These are phyloP conservation scores for Podaxis sp. DNA, from an alignment of 768 basidiomycete species.

Conservation along the genomic window DNA sequence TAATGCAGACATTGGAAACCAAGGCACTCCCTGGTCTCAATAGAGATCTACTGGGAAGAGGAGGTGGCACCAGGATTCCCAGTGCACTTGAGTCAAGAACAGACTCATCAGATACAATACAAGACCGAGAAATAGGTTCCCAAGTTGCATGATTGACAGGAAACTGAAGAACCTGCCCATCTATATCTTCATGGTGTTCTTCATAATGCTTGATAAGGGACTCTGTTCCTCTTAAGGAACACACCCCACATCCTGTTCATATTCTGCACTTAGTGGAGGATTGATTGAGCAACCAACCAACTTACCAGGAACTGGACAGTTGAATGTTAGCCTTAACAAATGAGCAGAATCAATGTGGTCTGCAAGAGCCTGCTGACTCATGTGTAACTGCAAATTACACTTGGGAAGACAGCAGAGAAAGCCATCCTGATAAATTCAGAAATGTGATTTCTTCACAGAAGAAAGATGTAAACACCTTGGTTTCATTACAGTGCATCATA, in stretches of 20 bases:
- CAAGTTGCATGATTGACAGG: background rate
- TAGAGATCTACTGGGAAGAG: background rate
- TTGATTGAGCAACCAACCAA: background rate
- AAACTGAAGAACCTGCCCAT: background rate
- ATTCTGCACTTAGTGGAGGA: background rate
- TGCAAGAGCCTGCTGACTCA: slow-evolving; percentile 19
- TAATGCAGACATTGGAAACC: background rate
- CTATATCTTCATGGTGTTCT: background rate
- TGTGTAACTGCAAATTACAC: slow-evolving; percentile 22
- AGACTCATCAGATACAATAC: background rate
- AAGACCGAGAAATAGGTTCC: background rate
- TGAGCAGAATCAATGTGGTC: slow-evolving; percentile 28
- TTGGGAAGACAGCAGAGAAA: slow-evolving; percentile 22
- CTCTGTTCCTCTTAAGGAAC: background rate
- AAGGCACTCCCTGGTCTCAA: background rate
- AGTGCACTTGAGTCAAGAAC: background rate
- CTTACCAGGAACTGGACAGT: slow-evolving; percentile 29
- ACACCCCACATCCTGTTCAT: background rate
- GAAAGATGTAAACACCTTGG: background rate
- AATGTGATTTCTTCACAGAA: background rate
- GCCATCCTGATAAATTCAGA: background rate
- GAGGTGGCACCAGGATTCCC: background rate
- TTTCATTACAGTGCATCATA: background rate
- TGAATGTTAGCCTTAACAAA: slow-evolving; percentile 23
- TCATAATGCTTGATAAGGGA: slow-evolving; percentile 6